Conservation (phyloP, 129 eudicot species). For the Artemisia annua region DNA sequence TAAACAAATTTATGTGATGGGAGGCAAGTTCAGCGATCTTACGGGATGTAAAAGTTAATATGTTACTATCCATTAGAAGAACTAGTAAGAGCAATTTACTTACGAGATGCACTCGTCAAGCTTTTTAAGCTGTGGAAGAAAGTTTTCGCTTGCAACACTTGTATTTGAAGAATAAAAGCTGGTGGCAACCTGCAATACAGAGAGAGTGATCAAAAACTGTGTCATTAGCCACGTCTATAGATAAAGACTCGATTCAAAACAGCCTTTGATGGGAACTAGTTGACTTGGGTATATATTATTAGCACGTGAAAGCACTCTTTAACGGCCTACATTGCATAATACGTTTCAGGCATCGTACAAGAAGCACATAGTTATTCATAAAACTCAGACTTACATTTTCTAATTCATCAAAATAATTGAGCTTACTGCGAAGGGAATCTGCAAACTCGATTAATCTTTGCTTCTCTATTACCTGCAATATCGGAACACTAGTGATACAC, state of each 20-base stretch:
- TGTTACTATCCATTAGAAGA: not conserved
- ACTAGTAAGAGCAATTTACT: constrained; percentile 30
- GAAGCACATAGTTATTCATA: constrained; percentile 15
- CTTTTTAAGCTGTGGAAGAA: constrained; percentile 81
- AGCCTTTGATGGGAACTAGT: constrained; percentile 8
- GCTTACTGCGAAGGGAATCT: constrained; percentile 90
- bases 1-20: not conserved
- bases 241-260: constrained; percentile 8
- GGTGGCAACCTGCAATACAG: constrained; percentile 74
- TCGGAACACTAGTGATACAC: not conserved
- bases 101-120: constrained; percentile 95
- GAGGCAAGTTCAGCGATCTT: constrained; percentile 8
- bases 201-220: constrained; percentile 10
- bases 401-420: constrained; percentile 92
- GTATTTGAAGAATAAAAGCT: constrained; percentile 85
- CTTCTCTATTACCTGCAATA: constrained; percentile 84
- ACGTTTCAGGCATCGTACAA: constrained; percentile 8
- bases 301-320: constrained; percentile 2
- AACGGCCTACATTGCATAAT: constrained; percentile 9
- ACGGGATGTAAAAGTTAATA: not conserved
- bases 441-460: constrained; percentile 91
- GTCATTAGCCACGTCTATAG: constrained; percentile 2
- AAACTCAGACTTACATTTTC: constrained; percentile 74
- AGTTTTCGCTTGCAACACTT: constrained; percentile 70
- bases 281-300: not conserved